phyloP scores from a whole-genome alignment of 2,329 filamentous ascomycete genomes.

The Alternaria burnsii region DNA sequence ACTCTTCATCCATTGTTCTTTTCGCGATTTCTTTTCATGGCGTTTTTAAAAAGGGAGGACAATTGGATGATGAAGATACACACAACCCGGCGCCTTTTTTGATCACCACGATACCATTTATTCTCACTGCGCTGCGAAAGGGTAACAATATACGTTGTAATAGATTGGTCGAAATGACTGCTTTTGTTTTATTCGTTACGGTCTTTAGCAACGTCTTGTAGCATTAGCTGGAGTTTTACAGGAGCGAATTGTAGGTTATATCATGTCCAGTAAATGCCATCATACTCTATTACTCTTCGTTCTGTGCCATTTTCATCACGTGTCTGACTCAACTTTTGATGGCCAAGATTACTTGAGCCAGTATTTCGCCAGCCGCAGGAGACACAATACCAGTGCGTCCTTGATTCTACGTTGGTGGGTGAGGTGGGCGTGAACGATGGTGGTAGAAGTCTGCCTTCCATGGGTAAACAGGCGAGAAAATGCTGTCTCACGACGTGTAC shows the following conservation, averaged over 20 bases:
- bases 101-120: background rate
- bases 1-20: background rate
- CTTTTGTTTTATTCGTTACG: background rate
- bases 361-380: background rate
- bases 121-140: background rate
- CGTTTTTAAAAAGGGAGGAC: background rate
- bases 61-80: background rate
- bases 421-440: no score
- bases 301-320: background rate
- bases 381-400: background rate
- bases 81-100: background rate
- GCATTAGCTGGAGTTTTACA: background rate
- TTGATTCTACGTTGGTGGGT: background rate
- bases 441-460: no score
- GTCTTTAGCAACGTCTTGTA: background rate
- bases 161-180: background rate
- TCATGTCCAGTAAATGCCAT: background rate
- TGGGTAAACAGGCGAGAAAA: no score
- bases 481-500: no score
- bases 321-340: no score
- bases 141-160: constrained; percentile 4
- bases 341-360: background rate
- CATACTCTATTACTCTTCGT: background rate
- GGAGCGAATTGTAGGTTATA: background rate
- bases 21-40: background rate